phyloP scores from a whole-genome alignment of 2,329 filamentous ascomycete species.

The Ceratocystis eucalypticola region DNA sequence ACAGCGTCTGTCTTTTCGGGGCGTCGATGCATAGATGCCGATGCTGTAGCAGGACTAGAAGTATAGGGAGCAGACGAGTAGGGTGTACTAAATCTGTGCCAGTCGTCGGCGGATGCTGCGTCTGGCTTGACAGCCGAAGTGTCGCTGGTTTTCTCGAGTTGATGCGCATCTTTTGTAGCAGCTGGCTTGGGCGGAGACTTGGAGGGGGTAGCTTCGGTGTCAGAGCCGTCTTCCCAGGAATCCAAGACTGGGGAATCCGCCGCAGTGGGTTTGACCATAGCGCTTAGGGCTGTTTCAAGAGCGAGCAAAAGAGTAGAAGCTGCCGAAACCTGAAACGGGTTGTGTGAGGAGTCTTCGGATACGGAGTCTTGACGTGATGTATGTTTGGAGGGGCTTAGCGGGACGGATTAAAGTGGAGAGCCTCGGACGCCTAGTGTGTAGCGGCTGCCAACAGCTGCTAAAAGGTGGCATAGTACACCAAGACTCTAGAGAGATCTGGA shows the following conservation, averaged over 20 bases:
- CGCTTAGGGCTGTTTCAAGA: not conserved
- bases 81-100: slow-evolving; percentile 3
- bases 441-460: not conserved
- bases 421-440: not conserved
- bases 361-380: not conserved
- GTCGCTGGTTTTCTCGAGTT: not conserved
- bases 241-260: slow-evolving; percentile 27
- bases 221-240: slow-evolving; percentile 46
- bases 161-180: not conserved
- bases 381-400: not conserved
- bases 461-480: not conserved
- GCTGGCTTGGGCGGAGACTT: not conserved
- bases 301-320: not conserved
- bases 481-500: slow-evolving; percentile 21
- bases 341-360: not conserved
- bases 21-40: slow-evolving; percentile 26
- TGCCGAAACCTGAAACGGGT: not conserved
- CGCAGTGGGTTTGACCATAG: slow-evolving; percentile 20
- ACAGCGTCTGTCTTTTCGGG: slow-evolving; percentile 93
- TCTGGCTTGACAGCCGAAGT: not conserved
- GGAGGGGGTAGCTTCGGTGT: slow-evolving; percentile 25
- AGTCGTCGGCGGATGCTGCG: not conserved
- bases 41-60: not conserved
- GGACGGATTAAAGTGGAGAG: not conserved
- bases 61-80: not conserved